These are phyloP conservation scores for Nicotiana attenuata DNA, from an alignment of 257 asterid species.

Conservation along the genomic window DNA sequence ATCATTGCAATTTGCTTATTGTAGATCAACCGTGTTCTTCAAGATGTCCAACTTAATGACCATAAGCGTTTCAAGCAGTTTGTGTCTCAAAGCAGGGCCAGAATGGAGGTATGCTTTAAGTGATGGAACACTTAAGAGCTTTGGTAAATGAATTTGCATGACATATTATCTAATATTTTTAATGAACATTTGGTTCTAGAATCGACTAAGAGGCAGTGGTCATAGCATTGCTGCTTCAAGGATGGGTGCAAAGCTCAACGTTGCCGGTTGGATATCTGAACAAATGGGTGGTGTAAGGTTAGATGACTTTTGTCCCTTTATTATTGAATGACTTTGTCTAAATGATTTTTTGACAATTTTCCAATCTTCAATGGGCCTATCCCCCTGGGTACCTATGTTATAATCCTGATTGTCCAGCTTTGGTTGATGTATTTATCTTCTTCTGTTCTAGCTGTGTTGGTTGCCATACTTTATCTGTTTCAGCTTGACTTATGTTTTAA, in stretches of 20 bases:
- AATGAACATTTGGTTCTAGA: slow-evolving; percentile 38
- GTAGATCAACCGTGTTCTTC: slow-evolving; percentile 79
- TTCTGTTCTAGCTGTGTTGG: not conserved
- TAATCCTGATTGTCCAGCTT: not conserved
- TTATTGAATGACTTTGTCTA: not conserved
- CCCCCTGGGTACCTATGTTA: not conserved
- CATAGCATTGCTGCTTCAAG: slow-evolving; percentile 95
- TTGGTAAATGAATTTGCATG: not conserved
- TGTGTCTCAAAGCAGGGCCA: slow-evolving; percentile 95
- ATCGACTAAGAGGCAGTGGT: slow-evolving; percentile 96
- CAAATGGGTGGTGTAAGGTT: slow-evolving; percentile 99
- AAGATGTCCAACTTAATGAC: slow-evolving; percentile 90
- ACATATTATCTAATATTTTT: slow-evolving; percentile 11
- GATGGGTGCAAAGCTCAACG: slow-evolving; percentile 95
- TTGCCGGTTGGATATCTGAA: slow-evolving; percentile 95
- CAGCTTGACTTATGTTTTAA: not conserved
- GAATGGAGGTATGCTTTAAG: slow-evolving; percentile 75
- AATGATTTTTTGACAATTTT: not conserved
- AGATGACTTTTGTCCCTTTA: slow-evolving; percentile 11
- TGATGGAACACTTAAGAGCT: slow-evolving; percentile 9
- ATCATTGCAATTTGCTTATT: slow-evolving; percentile 17
- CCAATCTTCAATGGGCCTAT: not conserved
- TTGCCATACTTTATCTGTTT: not conserved
- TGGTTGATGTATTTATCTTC: not conserved
- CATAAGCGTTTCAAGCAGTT: slow-evolving; percentile 97